Evolutionary conservation across 2,329 filamentous ascomycete genomes (phyloP).

Genomic region (Clonostachys solani): DNA sequence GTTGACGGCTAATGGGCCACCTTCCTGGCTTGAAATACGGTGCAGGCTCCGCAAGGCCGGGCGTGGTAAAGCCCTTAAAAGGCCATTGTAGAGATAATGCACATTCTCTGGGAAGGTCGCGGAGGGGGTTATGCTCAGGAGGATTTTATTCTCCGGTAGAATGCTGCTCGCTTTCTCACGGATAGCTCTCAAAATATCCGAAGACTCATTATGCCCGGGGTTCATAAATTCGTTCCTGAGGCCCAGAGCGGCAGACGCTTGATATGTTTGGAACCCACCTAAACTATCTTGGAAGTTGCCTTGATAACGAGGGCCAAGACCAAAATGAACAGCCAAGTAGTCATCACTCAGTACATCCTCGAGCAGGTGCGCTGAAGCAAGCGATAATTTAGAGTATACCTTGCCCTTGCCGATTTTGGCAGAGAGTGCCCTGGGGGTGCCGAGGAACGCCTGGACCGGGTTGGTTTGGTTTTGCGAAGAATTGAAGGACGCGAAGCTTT

Average conservation of each 20-base stretch:
- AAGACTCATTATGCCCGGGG: conserved; percentile 83
- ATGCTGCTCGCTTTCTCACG: conserved; percentile 78
- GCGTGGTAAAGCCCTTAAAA: conserved; percentile 73
- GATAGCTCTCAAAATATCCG: conserved; percentile 87
- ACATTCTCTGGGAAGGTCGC: conserved; percentile 80
- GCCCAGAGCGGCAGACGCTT: conserved; percentile 85
- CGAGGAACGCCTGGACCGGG: conserved; percentile 86
- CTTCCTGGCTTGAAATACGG: conserved; percentile 34
- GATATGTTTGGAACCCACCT: conserved; percentile 93
- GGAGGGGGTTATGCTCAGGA: conserved; percentile 79
- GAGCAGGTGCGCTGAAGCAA: conserved; percentile 86
- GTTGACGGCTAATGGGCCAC: conserved; percentile 80
- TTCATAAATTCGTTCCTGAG: conserved; percentile 88
- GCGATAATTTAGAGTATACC: conserved; percentile 77
- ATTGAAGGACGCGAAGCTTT: conserved; percentile 67
- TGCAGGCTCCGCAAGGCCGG: conserved; percentile 60
- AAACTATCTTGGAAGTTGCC: conserved; percentile 97
- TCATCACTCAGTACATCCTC: conserved; percentile 88
- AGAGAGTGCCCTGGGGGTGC: conserved; percentile 86
- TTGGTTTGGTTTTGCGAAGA: conserved; percentile 52
- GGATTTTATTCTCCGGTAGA: conserved; percentile 73
- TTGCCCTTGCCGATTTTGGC: conserved; percentile 68
- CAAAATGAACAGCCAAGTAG: conserved; percentile 83
- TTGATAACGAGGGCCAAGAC: conserved; percentile 84
- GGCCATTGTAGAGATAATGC: conserved; percentile 69